Percentiles rank a stretch among this genome's conserved stretches.
These are phyloP conservation scores for Candida sithepensis DNA, from an alignment of 805 yeast species.

Conservation along the genomic window DNA sequence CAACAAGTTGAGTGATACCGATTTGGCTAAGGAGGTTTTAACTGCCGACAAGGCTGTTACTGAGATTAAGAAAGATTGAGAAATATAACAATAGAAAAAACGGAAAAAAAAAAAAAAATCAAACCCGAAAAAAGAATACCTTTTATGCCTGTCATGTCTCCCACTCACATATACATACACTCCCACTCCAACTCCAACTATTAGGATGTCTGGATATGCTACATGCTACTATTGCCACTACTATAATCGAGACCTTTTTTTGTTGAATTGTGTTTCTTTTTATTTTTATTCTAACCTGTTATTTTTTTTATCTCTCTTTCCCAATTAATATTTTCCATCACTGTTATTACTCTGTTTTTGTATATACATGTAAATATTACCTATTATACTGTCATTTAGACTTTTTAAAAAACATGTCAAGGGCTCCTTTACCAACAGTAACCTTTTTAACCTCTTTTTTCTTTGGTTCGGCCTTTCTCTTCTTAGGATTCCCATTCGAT, in stretches of 20 bases:
- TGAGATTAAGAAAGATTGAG: neutral
- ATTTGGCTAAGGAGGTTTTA: constrained; percentile 34
- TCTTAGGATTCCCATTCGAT: constrained; percentile 7
- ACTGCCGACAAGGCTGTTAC: constrained; percentile 6
- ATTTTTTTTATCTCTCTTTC: neutral
- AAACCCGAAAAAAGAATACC: no score
- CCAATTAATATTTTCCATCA: neutral
- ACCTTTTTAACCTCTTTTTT: constrained; percentile 36
- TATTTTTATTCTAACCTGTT: no score
- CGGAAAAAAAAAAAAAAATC: neutral
- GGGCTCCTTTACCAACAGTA: constrained; percentile 60
- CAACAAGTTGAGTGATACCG: constrained; percentile 32
- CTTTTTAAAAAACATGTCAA: constrained; percentile 63
- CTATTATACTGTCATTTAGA: neutral
- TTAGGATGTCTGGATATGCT: no score
- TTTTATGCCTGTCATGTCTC: no score
- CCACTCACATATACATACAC: no score
- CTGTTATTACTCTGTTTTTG: neutral
- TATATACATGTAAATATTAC: neutral
- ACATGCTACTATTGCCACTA: no score
- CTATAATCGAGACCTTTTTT: no score
- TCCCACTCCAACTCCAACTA: no score
- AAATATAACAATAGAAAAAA: neutral
- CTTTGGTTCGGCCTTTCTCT: constrained; percentile 26
- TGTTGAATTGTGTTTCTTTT: no score